Evolutionary conservation across 495 filamentous ascomycete species (phyloP).

Genomic region (Hypoxylon lienhwacheense): DNA sequence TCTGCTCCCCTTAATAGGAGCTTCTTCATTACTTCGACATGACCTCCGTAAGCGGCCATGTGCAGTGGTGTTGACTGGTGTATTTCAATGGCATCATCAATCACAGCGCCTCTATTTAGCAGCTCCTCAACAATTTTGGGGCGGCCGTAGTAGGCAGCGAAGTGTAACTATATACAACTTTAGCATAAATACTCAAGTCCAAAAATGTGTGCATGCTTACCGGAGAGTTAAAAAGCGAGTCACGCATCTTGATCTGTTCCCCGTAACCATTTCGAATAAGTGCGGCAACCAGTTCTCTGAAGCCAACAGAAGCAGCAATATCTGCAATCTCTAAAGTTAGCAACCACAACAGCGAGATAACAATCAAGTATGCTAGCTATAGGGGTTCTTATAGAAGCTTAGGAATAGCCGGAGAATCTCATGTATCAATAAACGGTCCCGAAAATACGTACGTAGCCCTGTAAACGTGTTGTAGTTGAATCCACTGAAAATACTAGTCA

Average conservation of each 20-base stretch:
- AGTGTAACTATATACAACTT: constrained; percentile 30
- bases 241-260: constrained; percentile 34
- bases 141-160: constrained; percentile 41
- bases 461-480: constrained; percentile 35
- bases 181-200: not conserved
- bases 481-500: constrained; percentile 25
- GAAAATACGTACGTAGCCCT: constrained; percentile 27
- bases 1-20: constrained; percentile 37
- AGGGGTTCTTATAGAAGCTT: not conserved
- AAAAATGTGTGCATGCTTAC: constrained; percentile 1
- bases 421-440: not conserved
- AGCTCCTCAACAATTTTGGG: constrained; percentile 41
- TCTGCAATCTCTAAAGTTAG: constrained; percentile 19
- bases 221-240: constrained; percentile 33
- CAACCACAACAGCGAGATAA: not conserved
- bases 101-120: constrained; percentile 36
- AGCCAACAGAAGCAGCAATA: constrained; percentile 37
- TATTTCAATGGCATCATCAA: constrained; percentile 38
- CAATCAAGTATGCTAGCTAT: not conserved
- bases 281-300: constrained; percentile 36
- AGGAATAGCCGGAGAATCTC: not conserved
- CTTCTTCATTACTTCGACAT: constrained; percentile 41
- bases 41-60: constrained; percentile 42
- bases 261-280: constrained; percentile 37
- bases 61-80: constrained; percentile 38